Evolutionary conservation across 2,329 filamentous ascomycete genomes (phyloP), one percentile per base, ranked within the genome.

Genomic region (Aspergillus uvarum): DNA sequence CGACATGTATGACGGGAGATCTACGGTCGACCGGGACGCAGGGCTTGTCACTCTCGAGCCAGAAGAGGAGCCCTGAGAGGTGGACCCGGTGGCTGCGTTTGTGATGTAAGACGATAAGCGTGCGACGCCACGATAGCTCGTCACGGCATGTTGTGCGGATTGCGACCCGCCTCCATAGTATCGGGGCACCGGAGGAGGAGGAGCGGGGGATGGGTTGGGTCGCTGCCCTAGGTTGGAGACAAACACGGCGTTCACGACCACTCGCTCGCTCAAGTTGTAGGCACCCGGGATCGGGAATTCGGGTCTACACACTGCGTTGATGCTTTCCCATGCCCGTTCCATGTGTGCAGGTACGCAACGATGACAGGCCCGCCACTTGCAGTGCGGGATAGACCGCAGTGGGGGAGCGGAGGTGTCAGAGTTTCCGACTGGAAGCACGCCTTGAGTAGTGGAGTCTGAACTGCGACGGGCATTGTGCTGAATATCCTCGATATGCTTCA

Each of bases 251-350:
- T 72, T 62, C 4, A 71, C 72, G 7, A 75, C 42, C 5, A 63
- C 68, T 29, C 70, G 68, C 44, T 72, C 68, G 19, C 68, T 59
- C 10, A 74, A 54, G 44, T 76, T 73, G 60, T 71, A 74, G 47
- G 65, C 60, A 19, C 60, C 64, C 29, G 72, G 69, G n/a, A 63
- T 52, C 10, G 58, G 62, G 32, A 61, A 67, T 35, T 61, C 50
- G 4, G 59, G 73, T 29, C 68, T 71, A 24, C 80, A 71, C 35
- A 82, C 72, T 12, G 56, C 64, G 49, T 79, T 73, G 62, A 85
- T 76, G 29, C 78, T 79, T 7, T 74, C 72, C 66, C 73, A 81
- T 35, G 78, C 66, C 3, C 81, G 77, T 49, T 83, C 80, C n/a
- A 61, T 56, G 5, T 63, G 59, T 14, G 49, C 51, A n/a, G 51